Base-by-base conservation (phyloP, 495 filamentous ascomycete species). In the Daldinia decipiens region DNA sequence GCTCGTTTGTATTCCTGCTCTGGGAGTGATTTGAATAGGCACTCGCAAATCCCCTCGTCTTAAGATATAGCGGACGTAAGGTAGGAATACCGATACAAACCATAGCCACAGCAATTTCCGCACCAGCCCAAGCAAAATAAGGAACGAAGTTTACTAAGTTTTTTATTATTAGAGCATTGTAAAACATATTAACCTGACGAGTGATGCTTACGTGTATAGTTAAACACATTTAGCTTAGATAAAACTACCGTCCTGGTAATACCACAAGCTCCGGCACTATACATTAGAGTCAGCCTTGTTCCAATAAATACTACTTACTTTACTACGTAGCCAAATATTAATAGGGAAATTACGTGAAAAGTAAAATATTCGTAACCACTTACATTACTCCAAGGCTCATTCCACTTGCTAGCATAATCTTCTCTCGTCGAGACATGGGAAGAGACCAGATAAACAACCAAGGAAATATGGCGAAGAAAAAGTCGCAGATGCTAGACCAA, bases 341-440 rank as follows among this genome's bases (percentile, higher is more conserved):
- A 29, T 5, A 11, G 32, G 32, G 1, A 34, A 11, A 0, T 12
- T 34, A 34, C 32, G 9, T 11, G 32, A 34, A 34, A 32, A 34
- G 9, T 32, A 32, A 32, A 8, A 32, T 9, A 34, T 34, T 13
- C 34, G 3, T 38, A 21, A 31, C 45, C 19, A 69, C 80, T 74
- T 68, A 82, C 81, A 84, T 74, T 19, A 83, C 72, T 19, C 81
- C 81, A 0, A 82, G 68, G 54, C 79, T 81, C 81, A 83, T 83
- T 4, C 81, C 76, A 12, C 78, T 72, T 4, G 79, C 77, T 13
- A 83, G 56, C 57, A 82, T 73, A 24, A 80, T 54, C 66, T 84
- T 84, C 29, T 84, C 82, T 19, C 73, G 62, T 27, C 65, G 72
- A 13, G 78, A 76, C 78, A 84, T 84, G 17, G 76, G 76, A 32